Percentiles rank a stretch among this genome's conserved stretches.
phyloP scores from a whole-genome alignment of 805 yeast genomes.

The Candida pseudofarinosa region DNA sequence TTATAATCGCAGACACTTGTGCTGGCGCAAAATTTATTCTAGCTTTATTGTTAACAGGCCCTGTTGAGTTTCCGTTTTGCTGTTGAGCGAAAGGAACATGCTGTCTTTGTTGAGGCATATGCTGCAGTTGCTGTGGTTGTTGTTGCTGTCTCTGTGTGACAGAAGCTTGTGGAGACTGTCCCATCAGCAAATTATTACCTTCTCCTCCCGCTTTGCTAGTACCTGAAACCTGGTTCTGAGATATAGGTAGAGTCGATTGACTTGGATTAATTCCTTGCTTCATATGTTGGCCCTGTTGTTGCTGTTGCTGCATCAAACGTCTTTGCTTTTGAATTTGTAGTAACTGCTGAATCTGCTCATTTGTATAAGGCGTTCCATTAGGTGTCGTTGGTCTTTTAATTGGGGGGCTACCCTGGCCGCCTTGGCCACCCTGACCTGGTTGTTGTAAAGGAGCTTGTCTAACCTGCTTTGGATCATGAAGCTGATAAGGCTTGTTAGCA shows the following conservation, averaged over 20 bases:
- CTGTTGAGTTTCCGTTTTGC: constrained; percentile 1
- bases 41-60: constrained; percentile 17
- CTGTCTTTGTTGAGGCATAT: constrained; percentile 3
- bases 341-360: constrained; percentile 58
- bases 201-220: constrained; percentile 2
- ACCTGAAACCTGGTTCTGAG: constrained; percentile 1
- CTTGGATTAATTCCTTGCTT: constrained; percentile 10
- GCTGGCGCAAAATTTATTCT: constrained; percentile 50
- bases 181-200: constrained; percentile 1
- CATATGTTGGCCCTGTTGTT: constrained; percentile 27
- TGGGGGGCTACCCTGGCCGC: constrained; percentile 4
- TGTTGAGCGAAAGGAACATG: constrained; percentile 12
- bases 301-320: constrained; percentile 43
- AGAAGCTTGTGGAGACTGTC: neutral
- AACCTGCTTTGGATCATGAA: neutral
- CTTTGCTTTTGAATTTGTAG: constrained; percentile 51
- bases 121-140: constrained; percentile 4
- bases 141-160: constrained; percentile 1
- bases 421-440: neutral
- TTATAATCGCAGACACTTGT: constrained; percentile 62
- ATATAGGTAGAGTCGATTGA: neutral
- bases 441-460: constrained; percentile 4
- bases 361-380: constrained; percentile 54
- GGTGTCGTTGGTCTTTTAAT: constrained; percentile 43
- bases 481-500: neutral